These are phyloP conservation scores for Peniophora sp. DNA, from an alignment of 1,284 basidiomycete species.

Conservation along the genomic window DNA sequence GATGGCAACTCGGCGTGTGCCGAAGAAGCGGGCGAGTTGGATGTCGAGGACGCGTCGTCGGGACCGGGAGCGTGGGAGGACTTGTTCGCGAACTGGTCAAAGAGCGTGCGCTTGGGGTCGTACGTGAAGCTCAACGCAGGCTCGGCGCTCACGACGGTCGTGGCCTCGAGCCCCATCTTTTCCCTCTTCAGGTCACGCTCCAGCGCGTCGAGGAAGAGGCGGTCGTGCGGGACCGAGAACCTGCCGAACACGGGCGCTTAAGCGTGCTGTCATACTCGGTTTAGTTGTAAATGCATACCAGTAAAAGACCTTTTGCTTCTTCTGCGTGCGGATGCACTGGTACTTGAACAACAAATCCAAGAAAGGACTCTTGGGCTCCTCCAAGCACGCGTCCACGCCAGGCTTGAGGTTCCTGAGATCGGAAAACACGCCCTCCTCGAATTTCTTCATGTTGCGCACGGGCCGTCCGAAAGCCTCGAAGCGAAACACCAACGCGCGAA, in stretches of 20 bases:
- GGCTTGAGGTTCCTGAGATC: slow-evolving; percentile 89
- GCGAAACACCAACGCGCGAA: slow-evolving; percentile 81
- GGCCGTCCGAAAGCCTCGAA: slow-evolving; percentile 85
- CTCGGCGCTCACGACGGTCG: slow-evolving; percentile 70
- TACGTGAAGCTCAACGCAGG: slow-evolving; percentile 80
- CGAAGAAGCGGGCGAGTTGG: slow-evolving; percentile 14
- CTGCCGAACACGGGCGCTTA: slow-evolving; percentile 33
- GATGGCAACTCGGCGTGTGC: slow-evolving; percentile 13
- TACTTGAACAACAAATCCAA: slow-evolving; percentile 90
- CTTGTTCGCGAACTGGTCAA: slow-evolving; percentile 75
- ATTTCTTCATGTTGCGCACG: slow-evolving; percentile 82
- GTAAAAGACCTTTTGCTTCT: slow-evolving; percentile 93
- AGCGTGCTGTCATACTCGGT: not conserved
- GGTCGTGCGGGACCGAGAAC: slow-evolving; percentile 86
- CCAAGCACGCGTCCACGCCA: slow-evolving; percentile 81
- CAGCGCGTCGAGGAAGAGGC: slow-evolving; percentile 90
- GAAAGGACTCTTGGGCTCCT: slow-evolving; percentile 93
- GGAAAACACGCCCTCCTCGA: slow-evolving; percentile 89
- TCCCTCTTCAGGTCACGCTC: slow-evolving; percentile 91
- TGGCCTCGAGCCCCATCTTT: slow-evolving; percentile 80
- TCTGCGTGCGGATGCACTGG: slow-evolving; percentile 91
- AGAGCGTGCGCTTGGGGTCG: slow-evolving; percentile 77
- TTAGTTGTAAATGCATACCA: slow-evolving; percentile 52
- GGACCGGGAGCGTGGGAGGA: slow-evolving; percentile 34
- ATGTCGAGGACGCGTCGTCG: slow-evolving; percentile 14